These are phyloP conservation scores for Mortierella sp. DNA, from an alignment of 371 early-diverging fungal species.

Conservation along the genomic window DNA sequence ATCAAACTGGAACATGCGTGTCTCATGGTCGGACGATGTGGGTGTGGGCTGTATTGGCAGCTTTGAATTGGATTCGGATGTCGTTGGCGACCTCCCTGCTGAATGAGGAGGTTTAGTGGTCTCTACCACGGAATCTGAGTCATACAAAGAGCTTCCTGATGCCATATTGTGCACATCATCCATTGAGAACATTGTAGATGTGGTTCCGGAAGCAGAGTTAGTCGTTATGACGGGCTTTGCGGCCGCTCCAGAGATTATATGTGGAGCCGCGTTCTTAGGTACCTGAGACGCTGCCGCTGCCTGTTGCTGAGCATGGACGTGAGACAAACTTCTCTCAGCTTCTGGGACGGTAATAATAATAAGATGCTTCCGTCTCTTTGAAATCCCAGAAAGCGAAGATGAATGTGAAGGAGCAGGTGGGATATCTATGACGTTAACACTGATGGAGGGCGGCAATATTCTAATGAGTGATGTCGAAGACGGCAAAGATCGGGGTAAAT, in stretches of 20 bases:
- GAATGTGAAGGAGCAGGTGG: slow-evolving; percentile 55
- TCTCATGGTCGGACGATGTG: slow-evolving; percentile 17
- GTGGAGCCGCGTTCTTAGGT: slow-evolving; percentile 13
- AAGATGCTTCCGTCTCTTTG: slow-evolving; percentile 47
- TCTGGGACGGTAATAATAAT: slow-evolving; percentile 52
- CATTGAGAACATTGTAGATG: slow-evolving; percentile 22
- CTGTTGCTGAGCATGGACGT: slow-evolving; percentile 32
- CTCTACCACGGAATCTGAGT: slow-evolving; percentile 8
- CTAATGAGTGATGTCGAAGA: slow-evolving; percentile 50
- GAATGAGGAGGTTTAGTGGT: slow-evolving; percentile 2
- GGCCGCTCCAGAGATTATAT: slow-evolving; percentile 22
- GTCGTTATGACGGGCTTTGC: slow-evolving; percentile 47
- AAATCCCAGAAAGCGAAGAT: slow-evolving; percentile 47
- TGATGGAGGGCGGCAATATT: slow-evolving; percentile 47
- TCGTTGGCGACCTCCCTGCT: slow-evolving; percentile 3
- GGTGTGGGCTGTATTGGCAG: background rate
- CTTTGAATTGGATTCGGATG: background rate
- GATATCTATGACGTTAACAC: slow-evolving; percentile 43
- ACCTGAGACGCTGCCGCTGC: slow-evolving; percentile 6
- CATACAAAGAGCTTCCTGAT: slow-evolving; percentile 16
- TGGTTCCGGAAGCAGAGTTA: slow-evolving; percentile 20
- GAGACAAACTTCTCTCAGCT: slow-evolving; percentile 33
- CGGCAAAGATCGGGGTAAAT: slow-evolving; percentile 35
- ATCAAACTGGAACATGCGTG: slow-evolving; percentile 52
- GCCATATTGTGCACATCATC: slow-evolving; percentile 9